Percentiles rank a stretch among this genome's conserved stretches.
phyloP scores from a whole-genome alignment of 108 stramenopile species.

The Cyclostephanos tholiformis region DNA sequence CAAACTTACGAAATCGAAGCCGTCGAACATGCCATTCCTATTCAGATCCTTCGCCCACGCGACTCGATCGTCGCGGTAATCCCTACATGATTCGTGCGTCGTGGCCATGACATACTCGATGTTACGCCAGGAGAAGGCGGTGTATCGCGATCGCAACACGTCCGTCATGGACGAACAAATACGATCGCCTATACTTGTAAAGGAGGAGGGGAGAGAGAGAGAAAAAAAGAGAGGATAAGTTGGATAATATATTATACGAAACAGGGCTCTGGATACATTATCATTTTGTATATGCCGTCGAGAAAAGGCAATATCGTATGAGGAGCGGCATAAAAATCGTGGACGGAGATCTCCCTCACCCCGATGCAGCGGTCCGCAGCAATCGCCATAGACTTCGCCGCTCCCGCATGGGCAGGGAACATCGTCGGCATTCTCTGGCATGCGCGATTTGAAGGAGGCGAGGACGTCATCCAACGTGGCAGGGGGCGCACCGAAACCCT shows the following conservation, averaged over 20 bases:
- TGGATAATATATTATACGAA: too few relatives aligned
- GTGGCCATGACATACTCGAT: conserved; percentile 69
- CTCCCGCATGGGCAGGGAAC: conserved; percentile 62
- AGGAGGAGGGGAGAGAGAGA: too few relatives aligned
- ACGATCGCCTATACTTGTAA: conserved; percentile 16
- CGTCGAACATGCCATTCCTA: conserved; percentile 80
- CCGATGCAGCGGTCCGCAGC: conserved; percentile 61
- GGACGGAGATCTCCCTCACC: not conserved
- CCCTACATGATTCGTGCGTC: conserved; percentile 67
- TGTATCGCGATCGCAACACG: conserved; percentile 68
- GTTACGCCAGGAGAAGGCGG: conserved; percentile 64
- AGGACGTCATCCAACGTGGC: conserved; percentile 53
- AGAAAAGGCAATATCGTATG: too few relatives aligned
- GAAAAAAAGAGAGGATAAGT: too few relatives aligned
- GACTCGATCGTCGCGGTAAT: conserved; percentile 59
- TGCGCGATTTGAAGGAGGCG: conserved; percentile 55
- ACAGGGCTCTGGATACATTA: too few relatives aligned
- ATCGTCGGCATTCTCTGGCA: conserved; percentile 55
- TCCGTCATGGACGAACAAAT: conserved; percentile 35
- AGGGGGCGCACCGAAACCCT: conserved; percentile 72
- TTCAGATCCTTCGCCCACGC: conserved; percentile 79
- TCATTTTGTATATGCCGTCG: too few relatives aligned
- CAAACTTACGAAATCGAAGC: conserved; percentile 69
- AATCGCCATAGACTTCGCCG: conserved; percentile 49
- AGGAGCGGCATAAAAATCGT: not conserved